phyloP scores from a whole-genome alignment of 2,329 filamentous ascomycete species.

The Escovopsis sp. region DNA sequence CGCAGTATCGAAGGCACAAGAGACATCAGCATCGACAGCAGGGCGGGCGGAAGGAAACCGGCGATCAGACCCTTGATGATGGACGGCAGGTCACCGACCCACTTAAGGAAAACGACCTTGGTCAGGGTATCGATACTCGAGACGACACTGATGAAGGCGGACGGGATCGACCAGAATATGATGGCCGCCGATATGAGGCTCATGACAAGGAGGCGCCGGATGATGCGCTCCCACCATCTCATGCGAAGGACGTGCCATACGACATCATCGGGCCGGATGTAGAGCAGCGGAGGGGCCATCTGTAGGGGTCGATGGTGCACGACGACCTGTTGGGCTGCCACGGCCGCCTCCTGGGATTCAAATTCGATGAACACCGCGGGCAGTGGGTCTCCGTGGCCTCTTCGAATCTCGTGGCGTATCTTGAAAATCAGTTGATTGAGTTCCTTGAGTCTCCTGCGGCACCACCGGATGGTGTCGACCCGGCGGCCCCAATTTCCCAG shows the following conservation, averaged over 20 bases:
- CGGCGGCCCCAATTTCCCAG: slow-evolving; percentile 65
- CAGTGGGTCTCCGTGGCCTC: slow-evolving; percentile 51
- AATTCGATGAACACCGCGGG: slow-evolving; percentile 89
- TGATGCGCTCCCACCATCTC: slow-evolving; percentile 70
- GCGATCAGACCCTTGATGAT: slow-evolving; percentile 69
- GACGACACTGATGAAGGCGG: slow-evolving; percentile 69
- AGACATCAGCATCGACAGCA: slow-evolving; percentile 72
- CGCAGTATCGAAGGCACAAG: slow-evolving; percentile 72
- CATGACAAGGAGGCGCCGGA: slow-evolving; percentile 54
- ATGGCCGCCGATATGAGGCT: slow-evolving; percentile 64
- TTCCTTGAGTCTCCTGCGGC: slow-evolving; percentile 36
- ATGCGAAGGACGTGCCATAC: slow-evolving; percentile 79
- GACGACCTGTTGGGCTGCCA: slow-evolving; percentile 73
- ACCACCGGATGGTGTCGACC: slow-evolving; percentile 90
- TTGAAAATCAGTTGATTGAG: slow-evolving; percentile 34
- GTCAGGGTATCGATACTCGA: slow-evolving; percentile 67
- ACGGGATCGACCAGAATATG: slow-evolving; percentile 68
- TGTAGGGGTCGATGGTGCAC: slow-evolving; percentile 76
- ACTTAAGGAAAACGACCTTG: slow-evolving; percentile 55
- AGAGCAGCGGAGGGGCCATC: slow-evolving; percentile 75
- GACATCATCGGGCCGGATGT: slow-evolving; percentile 66
- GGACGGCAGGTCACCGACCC: slow-evolving; percentile 53
- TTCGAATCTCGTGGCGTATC: slow-evolving; percentile 57
- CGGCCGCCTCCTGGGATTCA: slow-evolving; percentile 63
- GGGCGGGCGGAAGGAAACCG: slow-evolving; percentile 65